Evolutionary conservation across 179 eudicot species (phyloP).

Genomic region (Vitellaria paradoxa): DNA sequence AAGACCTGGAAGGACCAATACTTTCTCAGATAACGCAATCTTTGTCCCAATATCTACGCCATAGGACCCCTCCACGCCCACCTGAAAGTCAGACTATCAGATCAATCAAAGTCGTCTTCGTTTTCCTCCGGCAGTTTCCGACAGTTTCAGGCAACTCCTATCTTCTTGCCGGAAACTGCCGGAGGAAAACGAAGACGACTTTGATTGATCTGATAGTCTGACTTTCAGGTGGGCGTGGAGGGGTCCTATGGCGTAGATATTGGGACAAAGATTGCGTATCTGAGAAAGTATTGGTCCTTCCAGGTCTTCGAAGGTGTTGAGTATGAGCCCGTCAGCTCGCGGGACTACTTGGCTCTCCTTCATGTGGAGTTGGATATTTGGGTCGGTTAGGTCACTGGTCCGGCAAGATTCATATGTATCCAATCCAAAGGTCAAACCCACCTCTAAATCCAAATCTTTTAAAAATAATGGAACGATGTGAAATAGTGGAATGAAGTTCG

Average conservation of each 20-base stretch:
- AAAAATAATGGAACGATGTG: no score
- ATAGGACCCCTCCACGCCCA: conserved; percentile 42
- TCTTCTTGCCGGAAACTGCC: conserved; percentile 8
- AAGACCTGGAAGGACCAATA: conserved; percentile 23
- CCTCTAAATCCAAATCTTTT: no score
- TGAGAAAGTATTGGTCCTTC: conserved; percentile 19
- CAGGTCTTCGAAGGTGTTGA: conserved; percentile 49
- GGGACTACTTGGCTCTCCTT: conserved; percentile 18
- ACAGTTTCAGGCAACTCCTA: conserved; percentile 7
- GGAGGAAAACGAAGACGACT: neutral
- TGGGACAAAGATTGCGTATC: conserved; percentile 20
- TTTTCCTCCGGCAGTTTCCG: neutral
- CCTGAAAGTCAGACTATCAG: conserved; percentile 19
- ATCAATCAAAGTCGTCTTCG: neutral
- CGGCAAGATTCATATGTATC: no score
- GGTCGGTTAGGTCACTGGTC: conserved; percentile 13
- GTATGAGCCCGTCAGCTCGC: conserved; percentile 39
- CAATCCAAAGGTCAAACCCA: no score
- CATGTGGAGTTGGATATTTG: conserved; percentile 9
- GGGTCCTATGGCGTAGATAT: conserved; percentile 39
- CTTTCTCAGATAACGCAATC: conserved; percentile 26
- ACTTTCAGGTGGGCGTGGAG: conserved; percentile 26
- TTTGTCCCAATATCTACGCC: conserved; percentile 24
- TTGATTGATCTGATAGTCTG: conserved; percentile 4
- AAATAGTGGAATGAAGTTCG: no score